These are phyloP conservation scores for Mycocentrospora acerina DNA, from an alignment of 2,329 filamentous ascomycete genomes.

Conservation along the genomic window DNA sequence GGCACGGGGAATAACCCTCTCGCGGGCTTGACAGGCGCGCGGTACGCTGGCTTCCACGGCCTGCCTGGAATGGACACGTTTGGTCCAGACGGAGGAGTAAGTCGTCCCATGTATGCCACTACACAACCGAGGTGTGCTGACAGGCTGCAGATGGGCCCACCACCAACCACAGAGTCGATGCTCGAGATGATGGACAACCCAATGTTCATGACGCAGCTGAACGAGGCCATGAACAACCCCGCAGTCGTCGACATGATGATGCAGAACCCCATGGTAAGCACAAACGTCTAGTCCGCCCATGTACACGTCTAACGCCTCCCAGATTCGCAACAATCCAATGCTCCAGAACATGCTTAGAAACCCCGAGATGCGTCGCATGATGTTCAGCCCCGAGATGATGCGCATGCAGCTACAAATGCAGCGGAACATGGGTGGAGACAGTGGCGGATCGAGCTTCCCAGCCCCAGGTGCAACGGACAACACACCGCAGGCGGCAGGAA, in stretches of 20 bases:
- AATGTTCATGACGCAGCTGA: slow-evolving; percentile 81
- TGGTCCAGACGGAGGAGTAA: slow-evolving; percentile 89
- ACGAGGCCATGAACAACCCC: slow-evolving; percentile 95
- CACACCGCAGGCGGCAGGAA: slow-evolving; percentile 55
- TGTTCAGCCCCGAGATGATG: slow-evolving; percentile 86
- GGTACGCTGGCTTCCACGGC: slow-evolving; percentile 89
- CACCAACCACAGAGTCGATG: slow-evolving; percentile 77
- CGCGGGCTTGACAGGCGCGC: slow-evolving; percentile 84
- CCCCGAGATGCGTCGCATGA: slow-evolving; percentile 85
- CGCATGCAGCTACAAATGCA: slow-evolving; percentile 82
- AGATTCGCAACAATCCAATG: slow-evolving; percentile 84
- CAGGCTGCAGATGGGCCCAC: slow-evolving; percentile 78
- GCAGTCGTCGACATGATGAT: slow-evolving; percentile 81
- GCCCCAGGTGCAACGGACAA: slow-evolving; percentile 90
- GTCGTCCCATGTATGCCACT: slow-evolving; percentile 47
- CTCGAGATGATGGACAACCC: slow-evolving; percentile 86
- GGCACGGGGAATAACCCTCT: slow-evolving; percentile 82
- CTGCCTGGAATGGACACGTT: slow-evolving; percentile 87
- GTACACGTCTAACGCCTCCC: slow-evolving; percentile 12
- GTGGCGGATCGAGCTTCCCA: slow-evolving; percentile 66
- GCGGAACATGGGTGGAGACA: slow-evolving; percentile 58
- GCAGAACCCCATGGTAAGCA: slow-evolving; percentile 55
- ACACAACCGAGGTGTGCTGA: slow-evolving; percentile 16
- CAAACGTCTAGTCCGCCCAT: background rate
- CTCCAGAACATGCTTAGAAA: slow-evolving; percentile 85